These are phyloP conservation scores for Sisymbrium altissimum DNA, from an alignment of 345 rosid species.

Conservation along the genomic window DNA sequence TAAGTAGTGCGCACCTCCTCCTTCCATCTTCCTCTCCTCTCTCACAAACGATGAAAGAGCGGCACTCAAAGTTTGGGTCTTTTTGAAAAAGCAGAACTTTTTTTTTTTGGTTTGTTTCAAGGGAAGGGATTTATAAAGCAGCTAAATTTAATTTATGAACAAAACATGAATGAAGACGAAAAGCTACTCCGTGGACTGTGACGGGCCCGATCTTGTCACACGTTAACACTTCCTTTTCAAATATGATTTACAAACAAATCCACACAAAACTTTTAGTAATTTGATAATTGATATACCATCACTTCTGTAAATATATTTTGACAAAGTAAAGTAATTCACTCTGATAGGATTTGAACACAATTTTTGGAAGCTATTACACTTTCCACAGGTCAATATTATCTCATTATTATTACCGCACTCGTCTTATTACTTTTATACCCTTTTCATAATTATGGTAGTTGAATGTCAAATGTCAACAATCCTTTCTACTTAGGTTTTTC, in stretches of 20 bases:
- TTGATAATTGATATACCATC: not conserved
- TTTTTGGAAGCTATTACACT: no score
- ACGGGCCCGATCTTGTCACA: not conserved
- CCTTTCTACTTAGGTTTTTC: no score
- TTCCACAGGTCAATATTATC: no score
- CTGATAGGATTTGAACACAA: no score
- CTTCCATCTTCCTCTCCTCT: constrained; percentile 22
- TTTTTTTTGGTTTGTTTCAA: not conserved
- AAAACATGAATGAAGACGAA: not conserved
- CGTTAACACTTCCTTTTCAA: not conserved
- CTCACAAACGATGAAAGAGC: constrained; percentile 1
- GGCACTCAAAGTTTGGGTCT: not conserved
- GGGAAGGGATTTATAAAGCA: constrained; percentile 22
- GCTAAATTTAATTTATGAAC: not conserved
- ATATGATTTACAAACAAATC: not conserved
- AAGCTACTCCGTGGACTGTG: constrained; percentile 17
- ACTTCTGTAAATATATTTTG: not conserved
- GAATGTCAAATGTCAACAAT: no score
- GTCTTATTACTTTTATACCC: no score
- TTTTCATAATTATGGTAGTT: no score
- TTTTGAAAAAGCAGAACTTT: not conserved
- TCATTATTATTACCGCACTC: no score
- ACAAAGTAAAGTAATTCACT: not conserved
- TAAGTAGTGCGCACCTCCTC: constrained; percentile 47
- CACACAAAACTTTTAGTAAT: not conserved